Conservation (phyloP, 768 basidiomycete species). For the Trametes punicea region DNA sequence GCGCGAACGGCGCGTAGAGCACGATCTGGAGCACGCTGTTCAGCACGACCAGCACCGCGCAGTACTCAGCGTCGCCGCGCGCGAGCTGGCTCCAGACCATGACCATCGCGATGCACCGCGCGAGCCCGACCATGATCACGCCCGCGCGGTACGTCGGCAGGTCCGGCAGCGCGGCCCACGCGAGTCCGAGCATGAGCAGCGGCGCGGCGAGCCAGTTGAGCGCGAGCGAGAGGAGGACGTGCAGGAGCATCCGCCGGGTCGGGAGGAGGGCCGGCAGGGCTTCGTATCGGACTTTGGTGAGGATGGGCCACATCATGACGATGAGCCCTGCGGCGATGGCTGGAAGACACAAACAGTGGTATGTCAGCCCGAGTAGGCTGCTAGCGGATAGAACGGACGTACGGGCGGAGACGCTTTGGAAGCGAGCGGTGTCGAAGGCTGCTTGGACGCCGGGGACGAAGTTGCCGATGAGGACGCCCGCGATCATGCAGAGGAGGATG, state of each 20-base stretch:
- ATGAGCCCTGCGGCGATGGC: conserved; percentile 81
- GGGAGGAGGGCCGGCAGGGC: conserved; percentile 53
- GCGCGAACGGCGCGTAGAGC: conserved; percentile 68
- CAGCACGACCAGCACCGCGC: conserved; percentile 64
- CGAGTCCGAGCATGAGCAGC: conserved; percentile 78
- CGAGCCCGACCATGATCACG: conserved; percentile 79
- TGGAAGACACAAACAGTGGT: conserved; percentile 28
- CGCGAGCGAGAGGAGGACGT: conserved; percentile 62
- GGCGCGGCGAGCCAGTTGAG: conserved; percentile 84
- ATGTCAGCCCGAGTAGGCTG: not conserved
- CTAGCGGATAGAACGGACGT: conserved; percentile 31
- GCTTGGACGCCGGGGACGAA: conserved; percentile 56
- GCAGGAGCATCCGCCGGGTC: conserved; percentile 55
- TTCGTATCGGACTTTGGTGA: conserved; percentile 78
- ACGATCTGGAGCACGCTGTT: conserved; percentile 79
- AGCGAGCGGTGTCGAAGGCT: conserved; percentile 60
- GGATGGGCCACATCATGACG: conserved; percentile 86
- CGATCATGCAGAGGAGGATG: conserved; percentile 69
- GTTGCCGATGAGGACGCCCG: conserved; percentile 72
- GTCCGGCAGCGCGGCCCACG: conserved; percentile 85
- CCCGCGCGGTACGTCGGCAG: conserved; percentile 71
- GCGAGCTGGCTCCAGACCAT: conserved; percentile 48
- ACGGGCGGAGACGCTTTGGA: conserved; percentile 77
- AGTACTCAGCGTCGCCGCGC: conserved; percentile 19
- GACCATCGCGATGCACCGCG: conserved; percentile 52